These are phyloP conservation scores for Ogataea henricii DNA, from an alignment of 805 yeast species.

Conservation along the genomic window DNA sequence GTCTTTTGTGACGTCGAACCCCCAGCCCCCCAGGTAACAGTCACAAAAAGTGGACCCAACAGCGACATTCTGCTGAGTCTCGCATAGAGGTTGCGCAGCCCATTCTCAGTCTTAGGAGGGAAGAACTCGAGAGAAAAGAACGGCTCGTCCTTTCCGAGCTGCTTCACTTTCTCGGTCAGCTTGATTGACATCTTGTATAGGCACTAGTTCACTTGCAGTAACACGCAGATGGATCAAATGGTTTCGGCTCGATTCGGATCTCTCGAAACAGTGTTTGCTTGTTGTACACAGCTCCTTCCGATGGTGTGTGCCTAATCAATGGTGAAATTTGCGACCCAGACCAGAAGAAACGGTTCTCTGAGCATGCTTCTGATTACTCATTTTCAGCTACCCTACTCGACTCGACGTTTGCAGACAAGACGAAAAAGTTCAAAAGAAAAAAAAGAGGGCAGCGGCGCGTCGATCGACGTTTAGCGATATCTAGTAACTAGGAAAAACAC, in stretches of 20 bases:
- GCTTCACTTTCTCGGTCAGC: conserved; percentile 53
- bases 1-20: conserved; percentile 91
- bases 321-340: not conserved
- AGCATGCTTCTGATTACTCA: not conserved
- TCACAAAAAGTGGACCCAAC: conserved; percentile 84
- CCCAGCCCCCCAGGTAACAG: conserved; percentile 99
- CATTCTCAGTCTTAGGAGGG: conserved; percentile 93
- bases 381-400: not conserved
- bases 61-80: conserved; percentile 88
- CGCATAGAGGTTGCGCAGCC: conserved; percentile 78
- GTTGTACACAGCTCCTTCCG: not conserved
- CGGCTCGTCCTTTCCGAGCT: conserved; percentile 45
- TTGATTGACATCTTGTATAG: conserved; percentile 33
- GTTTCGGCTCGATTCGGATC: not conserved
- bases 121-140: conserved; percentile 91
- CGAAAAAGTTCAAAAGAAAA: not conserved
- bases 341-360: not conserved
- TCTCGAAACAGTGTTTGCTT: not conserved
- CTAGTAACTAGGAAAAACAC: too few species aligned
- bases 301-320: not conserved
- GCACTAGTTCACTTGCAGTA: not conserved
- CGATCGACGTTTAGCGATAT: conserved; percentile 17
- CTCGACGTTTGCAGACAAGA: not conserved
- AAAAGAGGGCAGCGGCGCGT: conserved; percentile 1
- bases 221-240: not conserved